Base-by-base conservation (phyloP, 2,329 filamentous ascomycete species). In the Graphilbum fragrans region DNA sequence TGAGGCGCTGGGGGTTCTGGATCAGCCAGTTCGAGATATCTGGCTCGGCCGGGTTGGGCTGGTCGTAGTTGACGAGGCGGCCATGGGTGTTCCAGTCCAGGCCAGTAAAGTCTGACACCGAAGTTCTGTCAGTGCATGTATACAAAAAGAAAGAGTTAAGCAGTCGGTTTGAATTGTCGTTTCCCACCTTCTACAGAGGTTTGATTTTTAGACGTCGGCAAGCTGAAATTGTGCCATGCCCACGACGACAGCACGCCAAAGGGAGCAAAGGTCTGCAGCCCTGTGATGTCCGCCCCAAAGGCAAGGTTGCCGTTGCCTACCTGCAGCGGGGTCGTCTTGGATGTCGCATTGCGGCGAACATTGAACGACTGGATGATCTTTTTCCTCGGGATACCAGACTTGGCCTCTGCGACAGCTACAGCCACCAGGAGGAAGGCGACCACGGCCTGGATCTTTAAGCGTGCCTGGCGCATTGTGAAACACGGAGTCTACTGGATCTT, bases 1-100 rank as follows among this genome's bases (percentile, higher is more conserved):
- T 73, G 17, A 71, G 54, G 6, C 70, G 58, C 48, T 73, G 68
- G 0, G 69, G 70, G 46, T 74, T 74, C 41, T 62, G 56, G 36
- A 63, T 61, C 16, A 65, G 50, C 63, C 63, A 65, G 38, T 59
- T 56, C 2, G 62, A 64, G 37, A 66, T 63, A 19, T 65, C 60
- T 12, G 49, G 51, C 47, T 66, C 53, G 6, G 56, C 58, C 17
- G 62, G 58, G 39, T 65, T 65, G 2, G 61, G 61, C 44, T 64
- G 58, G 46, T 61, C 53, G 41, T 65, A 66, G 36, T 62, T 60
- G 19, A 66, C 58, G 16, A 64, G 50, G 16, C 59, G 55, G 22
- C 52, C 63, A 45, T 65, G 62, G 5, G 61, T 66, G 58, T 59
- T 62, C 62, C 62, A 65, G 42, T 66, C 57, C 21, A 64, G 39